phyloP scores from a whole-genome alignment of 75 land plant species.

The Picea sitchensis region DNA sequence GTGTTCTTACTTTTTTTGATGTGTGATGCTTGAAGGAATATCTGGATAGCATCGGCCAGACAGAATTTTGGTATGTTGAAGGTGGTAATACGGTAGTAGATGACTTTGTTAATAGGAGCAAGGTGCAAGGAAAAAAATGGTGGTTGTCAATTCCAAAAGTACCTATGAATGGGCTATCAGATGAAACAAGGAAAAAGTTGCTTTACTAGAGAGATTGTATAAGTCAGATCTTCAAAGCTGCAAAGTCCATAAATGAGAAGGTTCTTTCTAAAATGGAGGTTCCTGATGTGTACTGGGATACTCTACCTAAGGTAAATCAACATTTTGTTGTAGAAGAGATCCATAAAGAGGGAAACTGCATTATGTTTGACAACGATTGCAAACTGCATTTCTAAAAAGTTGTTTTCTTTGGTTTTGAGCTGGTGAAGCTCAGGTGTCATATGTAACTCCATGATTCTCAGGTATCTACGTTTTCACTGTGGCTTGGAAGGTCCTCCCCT shows the following conservation, averaged over 20 bases:
- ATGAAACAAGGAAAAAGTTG: constrained; percentile 48
- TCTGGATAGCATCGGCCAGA: too few species aligned
- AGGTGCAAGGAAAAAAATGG: constrained; percentile 68
- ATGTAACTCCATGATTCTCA: neutral
- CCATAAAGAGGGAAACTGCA: neutral
- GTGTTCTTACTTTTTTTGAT: too few species aligned
- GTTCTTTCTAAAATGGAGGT: constrained; percentile 75
- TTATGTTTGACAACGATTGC: neutral
- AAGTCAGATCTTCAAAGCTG: constrained; percentile 83
- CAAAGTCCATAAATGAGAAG: constrained; percentile 77
- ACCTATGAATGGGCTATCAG: constrained; percentile 72
- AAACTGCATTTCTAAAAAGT: too few species aligned
- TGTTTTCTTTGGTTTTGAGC: neutral
- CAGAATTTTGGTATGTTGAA: constrained; percentile 83
- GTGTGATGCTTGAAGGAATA: neutral
- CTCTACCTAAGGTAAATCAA: constrained; percentile 71
- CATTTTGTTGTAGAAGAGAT: neutral
- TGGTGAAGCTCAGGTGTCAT: neutral
- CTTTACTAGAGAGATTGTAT: constrained; percentile 49
- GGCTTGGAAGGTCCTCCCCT: neutral
- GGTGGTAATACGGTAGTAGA: constrained; percentile 55
- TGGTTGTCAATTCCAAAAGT: constrained; percentile 90
- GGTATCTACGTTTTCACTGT: neutral
- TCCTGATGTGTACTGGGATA: constrained; percentile 61
- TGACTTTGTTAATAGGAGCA: constrained; percentile 17